Conservation (phyloP, 306 rosid genomes). For the Corylus americana region DNA sequence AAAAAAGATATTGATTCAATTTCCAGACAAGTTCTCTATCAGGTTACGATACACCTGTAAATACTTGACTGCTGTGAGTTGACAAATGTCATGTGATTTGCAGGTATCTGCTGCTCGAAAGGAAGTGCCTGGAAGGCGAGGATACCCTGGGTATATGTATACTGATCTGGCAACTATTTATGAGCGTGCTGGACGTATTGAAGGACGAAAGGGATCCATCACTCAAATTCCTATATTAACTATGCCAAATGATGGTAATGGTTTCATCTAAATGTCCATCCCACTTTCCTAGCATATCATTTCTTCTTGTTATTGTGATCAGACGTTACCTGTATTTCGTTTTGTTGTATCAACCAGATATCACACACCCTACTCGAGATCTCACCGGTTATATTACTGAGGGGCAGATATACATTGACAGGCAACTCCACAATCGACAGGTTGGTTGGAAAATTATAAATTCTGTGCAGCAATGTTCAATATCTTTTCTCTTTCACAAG, state of each 20-base stretch:
- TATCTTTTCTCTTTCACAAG: background rate
- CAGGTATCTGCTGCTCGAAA: conserved; percentile 99
- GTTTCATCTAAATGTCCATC: too few species aligned
- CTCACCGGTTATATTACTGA: conserved; percentile 99
- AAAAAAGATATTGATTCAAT: too few species aligned
- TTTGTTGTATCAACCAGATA: conserved; percentile 46
- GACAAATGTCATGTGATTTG: background rate
- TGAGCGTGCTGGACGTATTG: conserved; percentile 99
- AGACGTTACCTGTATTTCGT: too few species aligned
- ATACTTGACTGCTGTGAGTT: conserved; percentile 5
- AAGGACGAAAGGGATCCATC: conserved; percentile 97
- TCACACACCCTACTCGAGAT: conserved; percentile 98
- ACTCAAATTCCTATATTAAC: conserved; percentile 98
- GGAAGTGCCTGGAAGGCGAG: conserved; percentile 99
- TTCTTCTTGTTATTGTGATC: too few species aligned
- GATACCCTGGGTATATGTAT: conserved; percentile 99
- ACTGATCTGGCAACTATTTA: conserved; percentile 99
- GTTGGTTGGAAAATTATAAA: conserved; percentile 21
- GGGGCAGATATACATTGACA: conserved; percentile 96
- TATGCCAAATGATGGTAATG: conserved; percentile 95
- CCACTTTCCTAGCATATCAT: too few species aligned
- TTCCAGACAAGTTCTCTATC: too few species aligned
- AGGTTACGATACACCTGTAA: background rate
- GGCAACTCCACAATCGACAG: conserved; percentile 98
- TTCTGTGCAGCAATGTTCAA: too few species aligned